Conservation (phyloP, 75 land plant genomes). For the Pinus albicaulis region DNA sequence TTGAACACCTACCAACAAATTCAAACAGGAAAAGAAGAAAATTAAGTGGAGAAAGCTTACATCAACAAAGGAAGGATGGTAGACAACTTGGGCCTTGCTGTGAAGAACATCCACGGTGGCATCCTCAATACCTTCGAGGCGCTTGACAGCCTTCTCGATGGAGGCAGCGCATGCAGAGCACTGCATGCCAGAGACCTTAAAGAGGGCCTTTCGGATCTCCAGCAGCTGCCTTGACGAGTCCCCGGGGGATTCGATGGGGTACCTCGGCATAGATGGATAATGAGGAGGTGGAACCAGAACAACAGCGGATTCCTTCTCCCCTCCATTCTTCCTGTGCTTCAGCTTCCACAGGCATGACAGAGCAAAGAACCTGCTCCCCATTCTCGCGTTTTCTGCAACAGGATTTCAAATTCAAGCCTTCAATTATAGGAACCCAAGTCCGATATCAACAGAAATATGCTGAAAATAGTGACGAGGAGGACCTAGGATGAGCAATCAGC, state of each 20-base stretch:
- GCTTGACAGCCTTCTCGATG: conserved; percentile 49
- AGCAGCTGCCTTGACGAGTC: conserved; percentile 1
- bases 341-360: background rate
- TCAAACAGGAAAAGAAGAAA: background rate
- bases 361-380: conserved; percentile 7
- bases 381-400: background rate
- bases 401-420: no score
- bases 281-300: conserved; percentile 24
- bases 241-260: conserved; percentile 13
- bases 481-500: no score
- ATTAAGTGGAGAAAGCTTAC: conserved; percentile 8
- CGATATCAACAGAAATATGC: no score
- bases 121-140: conserved; percentile 42
- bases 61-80: conserved; percentile 37
- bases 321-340: background rate
- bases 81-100: conserved; percentile 42
- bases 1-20: background rate
- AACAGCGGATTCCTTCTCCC: background rate
- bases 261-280: conserved; percentile 49
- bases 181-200: conserved; percentile 42
- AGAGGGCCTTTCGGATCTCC: conserved; percentile 18
- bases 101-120: conserved; percentile 53
- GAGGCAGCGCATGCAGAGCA: conserved; percentile 59
- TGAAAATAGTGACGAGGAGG: no score
- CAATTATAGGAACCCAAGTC: no score